Evolutionary conservation across 2,329 filamentous ascomycete species (phyloP).

Genomic region (Cordyceps militaris): DNA sequence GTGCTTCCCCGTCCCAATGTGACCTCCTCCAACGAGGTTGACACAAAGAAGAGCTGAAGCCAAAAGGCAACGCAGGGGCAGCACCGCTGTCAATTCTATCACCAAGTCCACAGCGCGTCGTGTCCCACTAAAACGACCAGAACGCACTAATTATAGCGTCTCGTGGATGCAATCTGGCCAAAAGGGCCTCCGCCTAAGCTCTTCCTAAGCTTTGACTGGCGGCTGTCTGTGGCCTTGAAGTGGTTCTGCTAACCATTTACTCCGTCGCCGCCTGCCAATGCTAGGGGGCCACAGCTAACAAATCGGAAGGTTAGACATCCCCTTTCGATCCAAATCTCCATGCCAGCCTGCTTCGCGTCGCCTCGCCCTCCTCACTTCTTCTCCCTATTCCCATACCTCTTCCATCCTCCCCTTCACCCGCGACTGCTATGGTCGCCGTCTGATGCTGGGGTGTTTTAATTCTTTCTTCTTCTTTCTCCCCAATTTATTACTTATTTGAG

Average conservation of each 20-base stretch:
- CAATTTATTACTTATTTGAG: conserved; percentile 21
- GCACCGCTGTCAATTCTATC: too few species aligned
- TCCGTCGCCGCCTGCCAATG: background rate
- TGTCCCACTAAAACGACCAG: conserved; percentile 7
- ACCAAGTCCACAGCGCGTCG: background rate
- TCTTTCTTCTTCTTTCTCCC: conserved; percentile 17
- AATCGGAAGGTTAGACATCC: conserved; percentile 7
- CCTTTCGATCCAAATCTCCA: conserved; percentile 3
- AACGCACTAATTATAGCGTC: conserved; percentile 4
- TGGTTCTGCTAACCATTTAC: background rate
- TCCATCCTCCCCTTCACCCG: conserved; percentile 8
- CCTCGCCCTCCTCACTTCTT: background rate
- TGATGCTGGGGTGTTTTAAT: conserved; percentile 11
- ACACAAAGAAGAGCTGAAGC: background rate
- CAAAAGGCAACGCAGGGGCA: background rate
- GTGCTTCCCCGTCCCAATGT: background rate
- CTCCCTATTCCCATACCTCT: background rate
- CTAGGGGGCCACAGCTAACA: background rate
- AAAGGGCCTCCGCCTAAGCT: background rate
- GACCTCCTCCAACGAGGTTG: background rate
- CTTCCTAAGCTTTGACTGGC: background rate
- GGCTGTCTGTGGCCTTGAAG: background rate
- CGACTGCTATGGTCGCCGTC: conserved; percentile 16
- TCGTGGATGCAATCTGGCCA: conserved; percentile 13
- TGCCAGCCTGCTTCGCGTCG: conserved; percentile 2